Percentiles rank a stretch among this genome's conserved stretches.
Conservation (phyloP, 2,329 filamentous ascomycete species). For the Epichloe typhina region DNA sequence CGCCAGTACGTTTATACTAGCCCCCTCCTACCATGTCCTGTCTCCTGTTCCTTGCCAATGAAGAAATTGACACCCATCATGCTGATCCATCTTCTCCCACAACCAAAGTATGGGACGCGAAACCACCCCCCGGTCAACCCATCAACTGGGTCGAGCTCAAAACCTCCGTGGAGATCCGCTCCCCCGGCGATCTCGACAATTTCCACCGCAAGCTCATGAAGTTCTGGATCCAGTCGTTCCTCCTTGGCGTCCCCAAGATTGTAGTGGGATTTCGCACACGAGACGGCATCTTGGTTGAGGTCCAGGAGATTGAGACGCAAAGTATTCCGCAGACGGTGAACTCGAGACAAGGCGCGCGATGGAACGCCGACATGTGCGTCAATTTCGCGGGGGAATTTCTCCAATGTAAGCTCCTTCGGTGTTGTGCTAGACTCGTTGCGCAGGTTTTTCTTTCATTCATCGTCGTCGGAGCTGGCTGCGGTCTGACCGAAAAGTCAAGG, state of each 20-base stretch:
- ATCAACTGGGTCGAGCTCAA: constrained; percentile 94
- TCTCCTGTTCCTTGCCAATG: neutral
- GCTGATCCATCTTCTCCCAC: neutral
- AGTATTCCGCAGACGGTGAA: constrained; percentile 66
- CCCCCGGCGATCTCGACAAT: constrained; percentile 53
- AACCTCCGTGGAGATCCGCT: constrained; percentile 61
- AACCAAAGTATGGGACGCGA: constrained; percentile 63
- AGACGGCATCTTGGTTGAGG: constrained; percentile 53
- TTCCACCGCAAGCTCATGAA: constrained; percentile 88
- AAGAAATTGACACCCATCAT: neutral
- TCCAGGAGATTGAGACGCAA: constrained; percentile 71
- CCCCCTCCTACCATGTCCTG: neutral
- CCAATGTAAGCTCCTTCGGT: constrained; percentile 44
- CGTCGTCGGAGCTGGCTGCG: neutral
- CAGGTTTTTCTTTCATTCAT: neutral
- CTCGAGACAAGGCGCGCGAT: constrained; percentile 49
- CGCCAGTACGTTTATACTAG: constrained; percentile 40
- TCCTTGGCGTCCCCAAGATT: constrained; percentile 84
- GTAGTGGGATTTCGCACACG: constrained; percentile 75
- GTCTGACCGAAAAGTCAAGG: neutral
- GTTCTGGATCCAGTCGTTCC: constrained; percentile 93
- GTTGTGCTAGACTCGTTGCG: no score
- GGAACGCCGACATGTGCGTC: constrained; percentile 90
- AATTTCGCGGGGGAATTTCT: constrained; percentile 72
- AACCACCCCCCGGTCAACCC: constrained; percentile 52